Evolutionary conservation across 495 filamentous ascomycete species (phyloP).

Genomic region (Podospora australis): DNA sequence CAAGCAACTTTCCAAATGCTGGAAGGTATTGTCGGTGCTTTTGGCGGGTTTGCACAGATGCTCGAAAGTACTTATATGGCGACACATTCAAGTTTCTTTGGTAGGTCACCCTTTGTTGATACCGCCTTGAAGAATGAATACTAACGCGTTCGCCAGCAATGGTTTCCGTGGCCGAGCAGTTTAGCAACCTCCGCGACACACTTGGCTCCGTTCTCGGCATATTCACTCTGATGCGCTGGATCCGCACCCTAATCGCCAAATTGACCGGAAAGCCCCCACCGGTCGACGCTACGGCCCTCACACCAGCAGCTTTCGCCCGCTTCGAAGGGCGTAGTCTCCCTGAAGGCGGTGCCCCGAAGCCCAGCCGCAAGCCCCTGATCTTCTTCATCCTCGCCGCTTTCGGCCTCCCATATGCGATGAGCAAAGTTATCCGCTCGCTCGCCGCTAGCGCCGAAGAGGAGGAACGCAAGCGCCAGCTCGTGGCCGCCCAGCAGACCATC

Average conservation of each 20-base stretch:
- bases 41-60: slow-evolving; percentile 98
- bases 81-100: slow-evolving; percentile 98
- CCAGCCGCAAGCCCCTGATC: slow-evolving; percentile 88
- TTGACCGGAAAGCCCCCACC: slow-evolving; percentile 90
- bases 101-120: slow-evolving; percentile 47
- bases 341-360: slow-evolving; percentile 47
- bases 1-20: slow-evolving; percentile 99
- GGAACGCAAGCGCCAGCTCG: slow-evolving; percentile 53
- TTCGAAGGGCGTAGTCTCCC: slow-evolving; percentile 61
- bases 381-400: slow-evolving; percentile 95
- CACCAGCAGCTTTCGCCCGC: slow-evolving; percentile 78
- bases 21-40: slow-evolving; percentile 96
- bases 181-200: slow-evolving; percentile 87
- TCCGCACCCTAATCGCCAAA: slow-evolving; percentile 83
- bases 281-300: slow-evolving; percentile 77
- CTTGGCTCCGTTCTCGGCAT: slow-evolving; percentile 92
- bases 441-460: slow-evolving; percentile 79
- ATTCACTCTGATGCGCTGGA: slow-evolving; percentile 91
- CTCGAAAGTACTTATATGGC: slow-evolving; percentile 99
- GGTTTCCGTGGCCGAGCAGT: slow-evolving; percentile 96
- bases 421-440: slow-evolving; percentile 80
- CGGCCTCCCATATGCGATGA: slow-evolving; percentile 91
- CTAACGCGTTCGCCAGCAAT: slow-evolving; percentile 60
- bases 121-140: neutral
- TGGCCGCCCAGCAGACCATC: slow-evolving; percentile 42